Percentiles rank a stretch among this genome's conserved stretches.
phyloP scores from a whole-genome alignment of 2,329 filamentous ascomycete genomes.

The Lachnellula willkommii region DNA sequence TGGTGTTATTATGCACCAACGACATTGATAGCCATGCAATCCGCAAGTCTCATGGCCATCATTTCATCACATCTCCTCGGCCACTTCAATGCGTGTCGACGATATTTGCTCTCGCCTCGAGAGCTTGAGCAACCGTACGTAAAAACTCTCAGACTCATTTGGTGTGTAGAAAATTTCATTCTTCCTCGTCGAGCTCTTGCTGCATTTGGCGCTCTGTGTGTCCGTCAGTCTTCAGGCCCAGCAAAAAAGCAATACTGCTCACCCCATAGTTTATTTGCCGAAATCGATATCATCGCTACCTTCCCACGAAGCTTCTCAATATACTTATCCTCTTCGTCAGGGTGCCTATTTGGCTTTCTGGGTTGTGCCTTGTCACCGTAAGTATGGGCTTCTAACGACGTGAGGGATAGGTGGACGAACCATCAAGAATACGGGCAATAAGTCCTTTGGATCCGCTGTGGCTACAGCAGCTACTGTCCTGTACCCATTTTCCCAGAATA shows the following conservation, averaged over 20 bases:
- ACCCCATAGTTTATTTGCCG: constrained; percentile 64
- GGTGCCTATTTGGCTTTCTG: constrained; percentile 54
- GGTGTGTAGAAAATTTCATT: background rate
- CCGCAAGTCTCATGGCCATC: too few species aligned
- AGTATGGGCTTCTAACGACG: constrained; percentile 3
- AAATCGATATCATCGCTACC: constrained; percentile 61
- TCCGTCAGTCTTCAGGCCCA: background rate
- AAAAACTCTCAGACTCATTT: too few species aligned
- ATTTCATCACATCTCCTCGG: too few species aligned
- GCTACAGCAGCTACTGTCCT: constrained; percentile 62
- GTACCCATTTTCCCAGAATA: constrained; percentile 74
- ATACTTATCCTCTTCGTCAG: constrained; percentile 53
- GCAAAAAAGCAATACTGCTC: background rate
- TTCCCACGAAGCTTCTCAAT: constrained; percentile 60
- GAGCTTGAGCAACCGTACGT: too few species aligned
- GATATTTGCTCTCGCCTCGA: too few species aligned
- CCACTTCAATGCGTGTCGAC: too few species aligned
- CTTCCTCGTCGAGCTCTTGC: constrained; percentile 19
- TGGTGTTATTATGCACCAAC: too few species aligned
- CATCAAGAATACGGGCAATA: constrained; percentile 68
- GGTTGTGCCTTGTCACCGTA: constrained; percentile 52
- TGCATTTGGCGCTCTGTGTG: constrained; percentile 20
- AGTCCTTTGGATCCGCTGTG: constrained; percentile 61
- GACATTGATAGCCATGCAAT: too few species aligned
- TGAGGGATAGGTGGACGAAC: constrained; percentile 32